Evolutionary conservation across 2,329 filamentous ascomycete species (phyloP).

Genomic region (Trichoderma aggressivum): DNA sequence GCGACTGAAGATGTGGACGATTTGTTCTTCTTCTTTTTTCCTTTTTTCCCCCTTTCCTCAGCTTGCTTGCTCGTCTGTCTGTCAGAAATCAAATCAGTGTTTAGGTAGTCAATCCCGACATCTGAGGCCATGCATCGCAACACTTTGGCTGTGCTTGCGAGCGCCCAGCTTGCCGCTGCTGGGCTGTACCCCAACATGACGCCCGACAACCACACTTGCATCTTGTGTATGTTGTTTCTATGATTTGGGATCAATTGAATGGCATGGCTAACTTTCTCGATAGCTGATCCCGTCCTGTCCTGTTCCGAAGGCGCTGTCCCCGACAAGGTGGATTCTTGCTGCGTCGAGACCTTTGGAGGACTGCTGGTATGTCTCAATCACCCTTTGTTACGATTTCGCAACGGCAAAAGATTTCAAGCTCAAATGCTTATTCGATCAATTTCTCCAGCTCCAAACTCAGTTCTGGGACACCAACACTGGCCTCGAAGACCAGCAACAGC

Average conservation of each 20-base stretch:
- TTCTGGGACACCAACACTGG: constrained; percentile 65
- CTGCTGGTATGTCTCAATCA: constrained; percentile 41
- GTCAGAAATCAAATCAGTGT: background rate
- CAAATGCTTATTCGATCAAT: background rate
- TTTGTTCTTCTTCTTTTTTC: background rate
- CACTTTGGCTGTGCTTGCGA: constrained; percentile 24
- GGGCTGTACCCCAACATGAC: constrained; percentile 44
- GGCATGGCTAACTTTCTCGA: background rate
- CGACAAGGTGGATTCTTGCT: constrained; percentile 56
- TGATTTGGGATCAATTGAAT: background rate
- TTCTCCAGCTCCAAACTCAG: constrained; percentile 51
- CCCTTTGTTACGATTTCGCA: no score
- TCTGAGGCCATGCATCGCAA: constrained; percentile 27
- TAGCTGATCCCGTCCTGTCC: constrained; percentile 38
- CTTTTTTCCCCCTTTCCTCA: background rate
- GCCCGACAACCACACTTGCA: constrained; percentile 55
- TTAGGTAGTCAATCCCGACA: background rate
- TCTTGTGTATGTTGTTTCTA: constrained; percentile 36
- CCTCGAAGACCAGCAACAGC: constrained; percentile 53
- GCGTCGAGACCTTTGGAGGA: constrained; percentile 62
- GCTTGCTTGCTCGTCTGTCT: background rate
- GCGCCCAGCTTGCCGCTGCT: constrained; percentile 33
- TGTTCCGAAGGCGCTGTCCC: constrained; percentile 46
- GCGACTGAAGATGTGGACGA: background rate
- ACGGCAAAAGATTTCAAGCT: background rate